phyloP scores from a whole-genome alignment of 2,329 filamentous ascomycete species.

The Pestalotiopsis sp. region DNA sequence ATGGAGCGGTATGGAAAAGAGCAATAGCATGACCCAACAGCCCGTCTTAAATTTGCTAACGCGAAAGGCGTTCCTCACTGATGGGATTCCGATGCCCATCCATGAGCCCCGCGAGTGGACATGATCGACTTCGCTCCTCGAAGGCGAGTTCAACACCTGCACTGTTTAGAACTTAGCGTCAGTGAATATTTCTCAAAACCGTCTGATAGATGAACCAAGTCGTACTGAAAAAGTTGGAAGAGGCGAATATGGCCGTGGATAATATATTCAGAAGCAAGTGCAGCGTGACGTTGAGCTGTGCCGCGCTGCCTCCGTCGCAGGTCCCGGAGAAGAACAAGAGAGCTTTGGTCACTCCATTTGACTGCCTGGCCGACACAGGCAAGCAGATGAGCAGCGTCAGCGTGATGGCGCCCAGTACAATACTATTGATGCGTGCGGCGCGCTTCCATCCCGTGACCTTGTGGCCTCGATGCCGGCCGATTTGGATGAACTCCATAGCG shows the following conservation, averaged over 20 bases:
- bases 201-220: no score
- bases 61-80: conserved; percentile 35
- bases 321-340: conserved; percentile 10
- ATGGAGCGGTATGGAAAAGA: conserved; percentile 16
- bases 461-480: neutral
- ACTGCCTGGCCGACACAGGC: neutral
- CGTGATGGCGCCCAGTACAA: neutral
- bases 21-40: conserved; percentile 10
- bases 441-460: neutral
- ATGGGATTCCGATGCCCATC: conserved; percentile 45
- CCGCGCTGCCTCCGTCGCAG: neutral
- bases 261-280: conserved; percentile 14
- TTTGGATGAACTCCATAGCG: neutral
- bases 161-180: neutral
- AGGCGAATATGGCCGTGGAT: conserved; percentile 13
- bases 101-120: conserved; percentile 42
- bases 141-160: conserved; percentile 20
- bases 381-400: neutral
- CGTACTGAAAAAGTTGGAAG: conserved; percentile 20
- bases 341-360: conserved; percentile 2
- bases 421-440: neutral
- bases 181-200: neutral
- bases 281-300: conserved; percentile 8
- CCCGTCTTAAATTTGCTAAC: conserved; percentile 4
- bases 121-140: conserved; percentile 28